Base-by-base conservation (phyloP, 129 eudicot genomes). In the Tanacetum coccineum region DNA sequence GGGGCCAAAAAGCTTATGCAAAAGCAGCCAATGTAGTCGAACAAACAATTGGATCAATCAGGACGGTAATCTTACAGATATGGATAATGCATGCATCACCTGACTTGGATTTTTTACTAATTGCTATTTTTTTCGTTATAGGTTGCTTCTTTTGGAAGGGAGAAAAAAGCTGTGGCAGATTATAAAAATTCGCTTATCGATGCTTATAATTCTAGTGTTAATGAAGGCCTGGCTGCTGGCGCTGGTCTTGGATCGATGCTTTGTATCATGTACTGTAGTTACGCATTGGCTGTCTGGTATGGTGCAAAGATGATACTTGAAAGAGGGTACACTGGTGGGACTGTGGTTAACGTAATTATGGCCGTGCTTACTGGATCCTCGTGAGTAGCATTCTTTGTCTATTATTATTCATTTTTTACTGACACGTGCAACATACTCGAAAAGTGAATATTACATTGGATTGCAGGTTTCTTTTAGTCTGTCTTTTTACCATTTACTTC, bases 61-160 rank as follows among this genome's bases (percentile, higher is more conserved):
- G 91, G 78, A 90, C 95, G 64, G 97, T 87, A 66, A 74, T 19
- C 9, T 36, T 36, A 36, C 42, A 36, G 8, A 36, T 36, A 36
- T 9, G 42, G 42, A 36, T 36, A 13, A 49, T 12, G n/a, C 3
- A 22, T 22, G 25, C 25, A 22, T 22, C 2, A 22, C 25, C 25
- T 22, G 25, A 22, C 25, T 22, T 22, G 25, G 25, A 22, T 22
- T 49, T 49, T 11, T 14, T 49, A n/a, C 14, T 48, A 48, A 40
- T 36, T 7, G 10, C 71, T 13, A 55, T 19, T 0, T n/a, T 44
- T 54, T 20, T 13, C 11, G 6, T 46, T 15, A 17, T 70, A 89
- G 96, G 96, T 89, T 48, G 90, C 94, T 56, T 86, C 96, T 36
- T 89, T 81, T 66, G 76, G 86, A 0, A 90, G 96, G 44, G 96